A percentile compares a stretch with the other conserved stretches of the same genome.
phyloP scores from a whole-genome alignment of 768 basidiomycete genomes.

The Leccinum imitatum region DNA sequence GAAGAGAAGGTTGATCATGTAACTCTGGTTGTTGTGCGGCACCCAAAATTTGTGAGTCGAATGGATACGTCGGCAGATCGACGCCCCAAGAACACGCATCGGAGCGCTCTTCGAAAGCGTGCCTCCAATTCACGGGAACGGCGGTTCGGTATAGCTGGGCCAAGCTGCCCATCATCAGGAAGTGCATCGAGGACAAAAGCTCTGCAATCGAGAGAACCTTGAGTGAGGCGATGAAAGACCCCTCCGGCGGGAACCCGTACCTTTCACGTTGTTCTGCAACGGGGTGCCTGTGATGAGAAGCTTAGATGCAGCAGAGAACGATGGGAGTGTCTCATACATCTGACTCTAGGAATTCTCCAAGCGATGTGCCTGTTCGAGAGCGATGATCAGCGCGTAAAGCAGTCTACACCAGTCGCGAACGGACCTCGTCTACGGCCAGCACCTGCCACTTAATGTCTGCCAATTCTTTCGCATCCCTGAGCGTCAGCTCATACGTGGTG shows the following conservation, averaged over 20 bases:
- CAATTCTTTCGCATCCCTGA: conserved; percentile 87
- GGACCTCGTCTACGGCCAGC: conserved; percentile 91
- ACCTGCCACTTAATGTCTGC: conserved; percentile 97
- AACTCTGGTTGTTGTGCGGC: conserved; percentile 36
- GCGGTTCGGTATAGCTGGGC: conserved; percentile 46
- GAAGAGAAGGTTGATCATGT: too few relatives aligned
- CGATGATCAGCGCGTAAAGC: conserved; percentile 17
- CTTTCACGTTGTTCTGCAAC: too few relatives aligned
- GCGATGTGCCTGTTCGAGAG: conserved; percentile 74
- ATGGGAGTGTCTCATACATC: conserved; percentile 74
- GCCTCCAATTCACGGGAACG: conserved; percentile 51
- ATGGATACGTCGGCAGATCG: conserved; percentile 66
- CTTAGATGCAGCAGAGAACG: too few relatives aligned
- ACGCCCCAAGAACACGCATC: conserved; percentile 36
- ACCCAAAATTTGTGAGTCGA: conserved; percentile 61
- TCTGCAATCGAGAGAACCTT: too few relatives aligned
- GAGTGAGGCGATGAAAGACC: too few relatives aligned
- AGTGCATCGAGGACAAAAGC: too few relatives aligned
- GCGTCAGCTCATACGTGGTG: conserved; percentile 94
- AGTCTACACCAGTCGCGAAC: conserved; percentile 16
- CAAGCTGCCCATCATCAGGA: conserved; percentile 41
- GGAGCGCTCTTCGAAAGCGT: conserved; percentile 47
- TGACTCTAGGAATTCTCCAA: conserved; percentile 98
- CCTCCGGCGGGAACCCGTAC: too few relatives aligned
- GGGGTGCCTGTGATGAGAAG: too few relatives aligned